A percentile compares a stretch with the other conserved stretches of the same genome.
These are phyloP conservation scores for Penicillium atrosanguineum DNA, from an alignment of 495 filamentous ascomycete species.

Conservation along the genomic window DNA sequence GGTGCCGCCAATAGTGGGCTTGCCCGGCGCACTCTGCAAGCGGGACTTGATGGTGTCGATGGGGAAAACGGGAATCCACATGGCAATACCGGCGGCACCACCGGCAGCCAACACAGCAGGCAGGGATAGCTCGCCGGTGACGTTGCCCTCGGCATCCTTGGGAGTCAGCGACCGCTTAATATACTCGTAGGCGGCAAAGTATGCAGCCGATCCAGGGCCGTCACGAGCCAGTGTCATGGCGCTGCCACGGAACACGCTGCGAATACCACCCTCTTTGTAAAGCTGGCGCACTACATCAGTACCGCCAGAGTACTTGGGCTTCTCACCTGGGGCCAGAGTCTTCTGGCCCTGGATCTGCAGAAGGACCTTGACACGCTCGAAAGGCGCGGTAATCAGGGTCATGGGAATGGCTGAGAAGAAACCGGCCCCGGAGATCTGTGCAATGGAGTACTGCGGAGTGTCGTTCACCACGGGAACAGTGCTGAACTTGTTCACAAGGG, in stretches of 20 bases:
- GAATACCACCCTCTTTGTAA: conserved; percentile 85
- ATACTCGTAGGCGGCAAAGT: conserved; percentile 96
- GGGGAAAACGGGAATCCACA: conserved; percentile 99
- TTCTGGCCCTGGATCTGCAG: conserved; percentile 97
- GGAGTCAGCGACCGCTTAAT: conserved; percentile 89
- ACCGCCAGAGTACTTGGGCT: conserved; percentile 87
- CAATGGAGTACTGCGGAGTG: conserved; percentile 67
- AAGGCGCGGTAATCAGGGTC: conserved; percentile 96
- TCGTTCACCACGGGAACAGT: conserved; percentile 60
- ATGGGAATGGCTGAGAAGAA: conserved; percentile 98
- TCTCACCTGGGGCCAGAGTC: conserved; percentile 77
- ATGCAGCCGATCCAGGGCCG: conserved; percentile 87
- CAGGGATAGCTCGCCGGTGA: conserved; percentile 68
- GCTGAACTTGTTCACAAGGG: conserved; percentile 68
- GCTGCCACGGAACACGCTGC: conserved; percentile 86
- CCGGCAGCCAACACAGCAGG: conserved; percentile 82
- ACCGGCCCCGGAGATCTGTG: conserved; percentile 85
- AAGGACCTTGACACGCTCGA: conserved; percentile 98
- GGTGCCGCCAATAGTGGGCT: conserved; percentile 77
- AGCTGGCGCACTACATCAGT: conserved; percentile 93
- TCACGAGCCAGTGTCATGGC: conserved; percentile 91
- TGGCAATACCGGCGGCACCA: conserved; percentile 88
- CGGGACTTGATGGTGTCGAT: conserved; percentile 95
- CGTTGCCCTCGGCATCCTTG: conserved; percentile 71
- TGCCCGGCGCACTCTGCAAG: conserved; percentile 87